Base-by-base conservation (phyloP, 1,139 yeast genomes). In the Pichia sp. region DNA sequence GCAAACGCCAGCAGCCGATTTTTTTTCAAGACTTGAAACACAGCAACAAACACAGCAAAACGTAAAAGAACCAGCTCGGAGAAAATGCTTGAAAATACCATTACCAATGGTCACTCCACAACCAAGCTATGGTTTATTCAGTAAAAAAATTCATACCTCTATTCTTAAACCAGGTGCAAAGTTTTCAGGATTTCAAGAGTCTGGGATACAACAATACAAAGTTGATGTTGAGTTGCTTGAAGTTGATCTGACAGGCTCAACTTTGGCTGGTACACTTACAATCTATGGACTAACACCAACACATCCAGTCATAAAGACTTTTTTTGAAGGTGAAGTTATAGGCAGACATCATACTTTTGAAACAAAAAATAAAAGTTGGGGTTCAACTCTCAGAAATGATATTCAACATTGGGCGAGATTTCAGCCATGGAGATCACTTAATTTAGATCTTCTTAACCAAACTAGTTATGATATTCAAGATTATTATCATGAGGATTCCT, bases 341-440 rank as follows among this genome's bases (percentile, higher is more conserved):
- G 85, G 88, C 54, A 82, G 74, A 65, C 79, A 58, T 44, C 66
- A 68, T 51, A 72, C 74, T 37, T 78, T 74, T 56, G 67, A 62
- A 57, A 80, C 83, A 35, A 48, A 68, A 61, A 68, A 66, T 53
- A 56, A 59, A 29, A 62, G 69, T 27, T 80, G 89, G 89, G 83
- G 81, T 6, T 74, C 95, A 1, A 70, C 69, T 39, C 77, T 77
- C 46, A 74, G 76, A 49, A 84, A 82, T 51, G 97, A 89, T 67
- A 67, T 86, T 44, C 86, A 81, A 53, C 96, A 89, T 67, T 90
- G 97, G 97, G 75, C 81, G 44, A 77, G 85, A 58, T 82, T 90
- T 57, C 80, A 82, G 2, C 73, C 80, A 16, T 78, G 79, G 77
- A 61, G 79, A 39, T 62, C 67, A 37, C 66, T 71, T 44, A 65